A percentile compares a stretch with the other conserved stretches of the same genome.
Evolutionary conservation across 208 protist species (phyloP).

Genomic region (Leptomonas pyrrhocoris): DNA sequence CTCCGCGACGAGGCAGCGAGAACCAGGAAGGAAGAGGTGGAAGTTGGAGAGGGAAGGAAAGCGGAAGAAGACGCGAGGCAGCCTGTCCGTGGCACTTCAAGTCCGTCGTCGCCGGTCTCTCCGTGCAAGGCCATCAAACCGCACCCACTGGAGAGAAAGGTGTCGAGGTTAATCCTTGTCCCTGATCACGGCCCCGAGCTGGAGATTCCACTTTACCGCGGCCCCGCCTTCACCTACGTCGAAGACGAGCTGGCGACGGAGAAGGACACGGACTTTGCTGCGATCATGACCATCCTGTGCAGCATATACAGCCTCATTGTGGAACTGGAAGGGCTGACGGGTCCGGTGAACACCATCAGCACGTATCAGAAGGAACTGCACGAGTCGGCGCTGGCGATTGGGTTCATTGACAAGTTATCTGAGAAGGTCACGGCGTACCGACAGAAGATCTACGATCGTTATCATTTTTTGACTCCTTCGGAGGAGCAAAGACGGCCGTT

Average conservation of each 20-base stretch:
- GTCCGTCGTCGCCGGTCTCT: not conserved
- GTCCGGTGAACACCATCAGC: constrained; percentile 30
- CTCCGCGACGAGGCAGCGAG: constrained; percentile 6
- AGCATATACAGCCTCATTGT: constrained; percentile 37
- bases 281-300: constrained; percentile 31
- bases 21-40: not conserved
- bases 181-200: constrained; percentile 7
- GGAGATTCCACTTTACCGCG: constrained; percentile 28
- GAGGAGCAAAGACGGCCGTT: constrained; percentile 12
- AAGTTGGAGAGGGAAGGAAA: not conserved
- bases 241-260: constrained; percentile 37
- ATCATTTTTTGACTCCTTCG: constrained; percentile 27
- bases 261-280: constrained; percentile 39
- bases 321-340: constrained; percentile 28
- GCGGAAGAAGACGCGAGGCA: not conserved
- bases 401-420: constrained; percentile 33
- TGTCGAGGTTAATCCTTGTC: constrained; percentile 9
- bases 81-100: too few relatives aligned
- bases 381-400: constrained; percentile 29
- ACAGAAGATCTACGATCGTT: constrained; percentile 25
- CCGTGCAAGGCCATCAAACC: constrained; percentile 15
- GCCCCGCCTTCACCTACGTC: constrained; percentile 39
- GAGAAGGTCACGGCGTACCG: constrained; percentile 15
- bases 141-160: constrained; percentile 13
- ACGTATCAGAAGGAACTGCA: constrained; percentile 48